Evolutionary conservation across 768 basidiomycete genomes (phyloP).

Genomic region (Piloderma croceum): DNA sequence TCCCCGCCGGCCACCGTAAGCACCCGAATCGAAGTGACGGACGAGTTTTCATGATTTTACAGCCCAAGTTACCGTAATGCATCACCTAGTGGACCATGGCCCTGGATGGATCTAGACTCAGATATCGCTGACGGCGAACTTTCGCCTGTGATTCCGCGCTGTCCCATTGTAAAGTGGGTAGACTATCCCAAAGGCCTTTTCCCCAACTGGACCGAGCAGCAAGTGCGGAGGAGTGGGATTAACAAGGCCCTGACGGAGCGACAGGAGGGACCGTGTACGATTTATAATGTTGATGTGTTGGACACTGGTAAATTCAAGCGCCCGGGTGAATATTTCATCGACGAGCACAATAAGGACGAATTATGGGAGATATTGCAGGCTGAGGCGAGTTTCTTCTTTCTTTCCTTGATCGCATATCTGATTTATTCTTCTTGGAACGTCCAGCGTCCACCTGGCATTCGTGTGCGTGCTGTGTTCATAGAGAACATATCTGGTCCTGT

Average conservation of each 20-base stretch:
- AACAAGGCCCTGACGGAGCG: constrained; percentile 10
- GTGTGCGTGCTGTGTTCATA: constrained; percentile 32
- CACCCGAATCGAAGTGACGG: too few species aligned
- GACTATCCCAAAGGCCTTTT: constrained; percentile 52
- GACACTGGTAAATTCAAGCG: constrained; percentile 19
- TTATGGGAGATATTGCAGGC: constrained; percentile 32
- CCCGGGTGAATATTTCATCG: constrained; percentile 10
- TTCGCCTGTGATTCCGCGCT: too few species aligned
- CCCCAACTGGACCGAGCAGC: constrained; percentile 49
- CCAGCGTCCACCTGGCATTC: background rate
- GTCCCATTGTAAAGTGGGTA: too few species aligned
- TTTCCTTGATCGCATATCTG: background rate
- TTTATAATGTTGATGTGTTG: constrained; percentile 35
- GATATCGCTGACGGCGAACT: too few species aligned
- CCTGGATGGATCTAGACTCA: too few species aligned
- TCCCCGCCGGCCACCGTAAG: too few species aligned
- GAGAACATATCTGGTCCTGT: constrained; percentile 45
- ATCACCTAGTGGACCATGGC: too few species aligned
- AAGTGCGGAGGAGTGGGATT: constrained; percentile 13
- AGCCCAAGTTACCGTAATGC: too few species aligned
- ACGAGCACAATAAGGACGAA: constrained; percentile 19
- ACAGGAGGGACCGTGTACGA: constrained; percentile 18
- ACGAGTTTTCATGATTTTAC: too few species aligned
- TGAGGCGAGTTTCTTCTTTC: constrained; percentile 26
- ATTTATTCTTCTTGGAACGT: background rate